Evolutionary conservation across 2,329 filamentous ascomycete species (phyloP).

Genomic region (Colletotrichum lini): DNA sequence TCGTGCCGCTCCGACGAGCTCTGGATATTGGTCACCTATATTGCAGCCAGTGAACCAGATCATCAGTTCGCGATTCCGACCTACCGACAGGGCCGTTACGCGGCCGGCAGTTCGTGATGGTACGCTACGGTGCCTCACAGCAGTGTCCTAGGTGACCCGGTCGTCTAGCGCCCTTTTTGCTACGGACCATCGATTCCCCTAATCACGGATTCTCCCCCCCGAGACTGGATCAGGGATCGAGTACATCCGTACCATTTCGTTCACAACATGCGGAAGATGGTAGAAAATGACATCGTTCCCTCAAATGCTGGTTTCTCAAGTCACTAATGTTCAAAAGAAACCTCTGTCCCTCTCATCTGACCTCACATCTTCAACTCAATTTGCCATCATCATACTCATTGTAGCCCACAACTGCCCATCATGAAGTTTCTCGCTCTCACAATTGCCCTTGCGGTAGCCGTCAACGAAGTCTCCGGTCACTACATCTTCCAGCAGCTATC

Average conservation of each 20-base stretch:
- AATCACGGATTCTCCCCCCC: background rate
- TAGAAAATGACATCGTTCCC: background rate
- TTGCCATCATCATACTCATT: background rate
- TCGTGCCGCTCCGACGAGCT: background rate
- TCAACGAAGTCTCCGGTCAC: slow-evolving; percentile 43
- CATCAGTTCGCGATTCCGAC: background rate
- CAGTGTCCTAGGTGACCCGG: background rate
- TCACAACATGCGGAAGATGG: background rate
- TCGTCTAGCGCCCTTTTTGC: background rate
- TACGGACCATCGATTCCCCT: background rate
- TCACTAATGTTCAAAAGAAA: background rate
- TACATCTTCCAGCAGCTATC: slow-evolving; percentile 52
- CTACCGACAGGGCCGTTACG: slow-evolving; percentile 1
- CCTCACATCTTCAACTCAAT: background rate
- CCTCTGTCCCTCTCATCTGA: background rate
- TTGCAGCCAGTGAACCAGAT: background rate
- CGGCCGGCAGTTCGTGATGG: background rate
- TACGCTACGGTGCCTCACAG: background rate
- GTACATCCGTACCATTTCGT: slow-evolving; percentile 16
- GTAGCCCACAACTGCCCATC: background rate
- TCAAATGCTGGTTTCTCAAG: background rate
- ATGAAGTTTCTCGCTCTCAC: slow-evolving; percentile 38
- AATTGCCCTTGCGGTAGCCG: slow-evolving; percentile 20
- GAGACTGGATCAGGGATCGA: background rate
- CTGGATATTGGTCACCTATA: slow-evolving; percentile 7